Evolutionary conservation across 2,329 filamentous ascomycete genomes (phyloP), one percentile per base, ranked within the genome.

Genomic region (Colletotrichum agaves): DNA sequence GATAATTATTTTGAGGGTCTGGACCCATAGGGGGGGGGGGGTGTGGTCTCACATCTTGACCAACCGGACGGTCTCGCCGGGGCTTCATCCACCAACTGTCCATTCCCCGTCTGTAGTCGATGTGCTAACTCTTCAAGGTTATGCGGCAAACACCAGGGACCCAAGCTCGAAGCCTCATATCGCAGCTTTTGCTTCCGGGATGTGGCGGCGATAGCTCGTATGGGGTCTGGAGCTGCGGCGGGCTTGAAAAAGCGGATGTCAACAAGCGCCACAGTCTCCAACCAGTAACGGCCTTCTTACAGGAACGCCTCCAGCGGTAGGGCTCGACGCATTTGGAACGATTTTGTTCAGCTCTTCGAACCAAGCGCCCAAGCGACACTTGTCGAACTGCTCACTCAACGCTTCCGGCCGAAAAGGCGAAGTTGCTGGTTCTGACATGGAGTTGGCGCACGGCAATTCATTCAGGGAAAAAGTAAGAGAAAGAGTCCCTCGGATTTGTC

Each of bases 101-200:
- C 55, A 49, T 68, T 64, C 64, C 64, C 64, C 64, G 60, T 46
- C 44, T 33, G 31, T 63, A 53, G 52, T 33, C n/a, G 15, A 13
- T 11, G 37, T n/a, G 21, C 60, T 53, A 47, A 33, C 31, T 33
- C 21, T 7, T 31, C 4, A 13, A 19, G 4, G 17, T 44, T 10
- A 23, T 19, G n/a, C 53, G 37, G 41, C 43, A 35, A 35, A 19
- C 15, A 4, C 11, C 61, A 44, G 35, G 23, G 19, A 6, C 11
- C 17, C 21, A 61, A 50, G 58, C 10, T 17, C 41, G 41, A 12
- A 58, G 50, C 50, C 41, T 46, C 41, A 17, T 11, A 35, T 35
- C 12, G 55, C 1, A 58, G 41, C 50, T 47, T 41, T 60, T 49
- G 61, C 41, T 65, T 68, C 27, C 65, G 50, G 61, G 47, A 13